These are phyloP conservation scores for Lachancea sp. DNA, from an alignment of 805 yeast genomes.

Conservation along the genomic window DNA sequence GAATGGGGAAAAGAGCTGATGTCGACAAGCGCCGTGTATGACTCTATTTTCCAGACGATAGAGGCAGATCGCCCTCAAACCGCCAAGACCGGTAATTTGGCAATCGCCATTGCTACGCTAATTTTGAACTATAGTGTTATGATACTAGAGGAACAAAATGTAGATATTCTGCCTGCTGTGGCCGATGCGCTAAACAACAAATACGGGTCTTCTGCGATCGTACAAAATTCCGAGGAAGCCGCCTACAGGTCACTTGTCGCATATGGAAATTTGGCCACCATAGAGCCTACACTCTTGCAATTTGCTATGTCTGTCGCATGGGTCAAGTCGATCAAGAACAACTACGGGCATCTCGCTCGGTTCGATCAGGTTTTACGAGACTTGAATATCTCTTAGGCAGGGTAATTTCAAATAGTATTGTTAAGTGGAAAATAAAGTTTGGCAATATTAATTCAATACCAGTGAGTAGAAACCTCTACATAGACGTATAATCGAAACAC, in stretches of 20 bases:
- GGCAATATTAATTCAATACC: too few species aligned
- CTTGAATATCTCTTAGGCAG: constrained; percentile 1
- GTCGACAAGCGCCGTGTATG: constrained; percentile 32
- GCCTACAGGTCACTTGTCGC: constrained; percentile 59
- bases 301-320: constrained; percentile 30
- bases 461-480: not conserved
- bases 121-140: constrained; percentile 44
- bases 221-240: constrained; percentile 49
- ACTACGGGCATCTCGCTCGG: constrained; percentile 18
- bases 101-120: constrained; percentile 44
- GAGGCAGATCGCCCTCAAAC: constrained; percentile 25
- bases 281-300: constrained; percentile 29
- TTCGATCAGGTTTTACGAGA: constrained; percentile 23
- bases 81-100: constrained; percentile 28
- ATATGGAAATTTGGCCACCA: constrained; percentile 49
- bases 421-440: not conserved
- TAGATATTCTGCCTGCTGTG: constrained; percentile 29
- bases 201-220: constrained; percentile 27
- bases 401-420: not conserved
- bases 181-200: constrained; percentile 27
- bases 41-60: constrained; percentile 36
- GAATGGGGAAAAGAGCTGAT: constrained; percentile 44
- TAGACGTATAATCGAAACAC: not conserved
- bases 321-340: constrained; percentile 21
- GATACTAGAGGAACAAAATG: constrained; percentile 28